Percentiles rank a stretch among this genome's conserved stretches.
phyloP scores from a whole-genome alignment of 345 rosid species.

The Mallotus nudiflorus region DNA sequence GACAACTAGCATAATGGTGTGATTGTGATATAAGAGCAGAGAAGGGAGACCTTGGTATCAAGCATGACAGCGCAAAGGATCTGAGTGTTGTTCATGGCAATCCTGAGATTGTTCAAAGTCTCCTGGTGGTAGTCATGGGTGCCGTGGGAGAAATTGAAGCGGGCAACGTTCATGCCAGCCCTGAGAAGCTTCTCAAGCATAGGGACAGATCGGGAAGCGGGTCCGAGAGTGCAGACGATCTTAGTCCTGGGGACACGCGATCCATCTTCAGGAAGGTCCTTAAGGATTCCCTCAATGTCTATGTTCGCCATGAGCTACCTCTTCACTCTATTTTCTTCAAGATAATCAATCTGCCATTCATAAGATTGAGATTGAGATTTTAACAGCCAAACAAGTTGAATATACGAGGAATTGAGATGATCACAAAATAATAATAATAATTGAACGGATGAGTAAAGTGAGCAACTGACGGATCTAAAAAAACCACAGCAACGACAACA shows the following conservation, averaged over 20 bases:
- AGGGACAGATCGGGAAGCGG: constrained; percentile 76
- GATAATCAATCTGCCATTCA: background rate
- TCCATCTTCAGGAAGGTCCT: constrained; percentile 52
- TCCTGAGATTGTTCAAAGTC: constrained; percentile 72
- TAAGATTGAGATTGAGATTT: too few species aligned
- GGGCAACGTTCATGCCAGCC: constrained; percentile 98
- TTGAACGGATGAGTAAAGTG: too few species aligned
- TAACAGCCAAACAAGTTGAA: too few species aligned
- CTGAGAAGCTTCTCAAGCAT: constrained; percentile 87
- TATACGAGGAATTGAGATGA: background rate
- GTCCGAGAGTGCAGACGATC: constrained; percentile 94
- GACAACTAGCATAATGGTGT: background rate
- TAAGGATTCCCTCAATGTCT: constrained; percentile 76
- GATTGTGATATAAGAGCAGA: background rate
- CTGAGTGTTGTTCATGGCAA: constrained; percentile 30
- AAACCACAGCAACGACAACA: too few species aligned
- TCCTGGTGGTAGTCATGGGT: constrained; percentile 90
- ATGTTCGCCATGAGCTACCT: constrained; percentile 83
- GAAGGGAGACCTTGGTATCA: constrained; percentile 27
- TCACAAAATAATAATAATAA: background rate
- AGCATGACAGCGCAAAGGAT: constrained; percentile 38
- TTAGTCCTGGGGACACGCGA: constrained; percentile 71
- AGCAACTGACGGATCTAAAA: too few species aligned
- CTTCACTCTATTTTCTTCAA: too few species aligned
- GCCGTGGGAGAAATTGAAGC: constrained; percentile 98